phyloP scores from a whole-genome alignment of 2,329 filamentous ascomycete genomes.

The Aureobasidium melanogenum region DNA sequence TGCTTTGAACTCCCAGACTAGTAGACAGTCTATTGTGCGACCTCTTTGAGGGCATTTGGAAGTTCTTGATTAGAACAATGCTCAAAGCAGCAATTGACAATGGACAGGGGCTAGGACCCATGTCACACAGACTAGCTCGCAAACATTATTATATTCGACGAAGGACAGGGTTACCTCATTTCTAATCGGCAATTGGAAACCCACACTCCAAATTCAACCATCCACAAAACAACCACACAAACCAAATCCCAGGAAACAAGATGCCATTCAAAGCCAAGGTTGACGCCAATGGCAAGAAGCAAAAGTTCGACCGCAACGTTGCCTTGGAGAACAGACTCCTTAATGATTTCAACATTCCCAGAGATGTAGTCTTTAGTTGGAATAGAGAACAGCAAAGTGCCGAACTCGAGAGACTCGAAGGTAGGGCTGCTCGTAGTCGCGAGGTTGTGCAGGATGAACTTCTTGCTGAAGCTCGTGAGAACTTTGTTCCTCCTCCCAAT shows the following conservation, averaged over 20 bases:
- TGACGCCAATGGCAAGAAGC: neutral
- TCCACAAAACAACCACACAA: neutral
- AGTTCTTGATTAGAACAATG: neutral
- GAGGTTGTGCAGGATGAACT: neutral
- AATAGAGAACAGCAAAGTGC: neutral
- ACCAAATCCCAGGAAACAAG: neutral
- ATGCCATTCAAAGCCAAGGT: neutral
- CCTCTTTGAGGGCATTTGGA: neutral
- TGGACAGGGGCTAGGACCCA: neutral
- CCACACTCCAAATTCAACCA: no score
- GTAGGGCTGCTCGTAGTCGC: neutral
- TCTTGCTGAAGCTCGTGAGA: neutral
- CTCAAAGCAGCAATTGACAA: neutral
- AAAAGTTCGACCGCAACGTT: neutral
- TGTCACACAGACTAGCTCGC: neutral
- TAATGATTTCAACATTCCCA: neutral
- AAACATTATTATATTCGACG: neutral
- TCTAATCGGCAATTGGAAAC: no score
- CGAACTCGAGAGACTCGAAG: neutral
- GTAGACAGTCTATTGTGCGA: neutral
- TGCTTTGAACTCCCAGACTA: neutral
- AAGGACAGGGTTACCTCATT: no score
- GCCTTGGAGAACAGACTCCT: neutral
- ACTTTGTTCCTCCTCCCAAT: neutral
- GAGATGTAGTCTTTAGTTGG: neutral